Conservation (phyloP, 2,329 filamentous ascomycete genomes). For the Leptosphaerulina australis region DNA sequence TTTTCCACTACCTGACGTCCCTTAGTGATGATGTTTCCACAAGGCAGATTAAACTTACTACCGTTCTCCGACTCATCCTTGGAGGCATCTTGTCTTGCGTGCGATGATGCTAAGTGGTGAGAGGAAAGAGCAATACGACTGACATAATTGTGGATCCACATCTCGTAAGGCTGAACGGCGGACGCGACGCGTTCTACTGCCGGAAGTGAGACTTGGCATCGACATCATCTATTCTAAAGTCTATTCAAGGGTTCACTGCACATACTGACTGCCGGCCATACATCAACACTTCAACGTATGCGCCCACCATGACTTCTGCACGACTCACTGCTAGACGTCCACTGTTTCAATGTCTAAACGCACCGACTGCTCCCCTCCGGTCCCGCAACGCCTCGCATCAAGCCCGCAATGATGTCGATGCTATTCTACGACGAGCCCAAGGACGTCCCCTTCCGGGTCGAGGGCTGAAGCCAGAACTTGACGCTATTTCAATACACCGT, state of each 20-base stretch:
- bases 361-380: constrained; percentile 17
- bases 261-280: not conserved
- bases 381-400: constrained; percentile 28
- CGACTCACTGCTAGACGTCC: constrained; percentile 40
- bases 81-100: constrained; percentile 18
- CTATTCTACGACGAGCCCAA: constrained; percentile 20
- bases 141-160: not conserved
- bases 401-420: constrained; percentile 22
- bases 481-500: constrained; percentile 45
- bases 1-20: constrained; percentile 18
- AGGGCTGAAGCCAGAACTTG: constrained; percentile 25
- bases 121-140: too few relatives aligned
- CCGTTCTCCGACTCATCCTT: constrained; percentile 4
- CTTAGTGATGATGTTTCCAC: not conserved
- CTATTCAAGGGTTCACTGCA: constrained; percentile 1
- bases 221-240: constrained; percentile 20
- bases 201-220: constrained; percentile 22
- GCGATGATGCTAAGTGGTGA: too few relatives aligned
- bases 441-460: constrained; percentile 12
- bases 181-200: constrained; percentile 23
- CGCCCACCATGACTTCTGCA: constrained; percentile 38
- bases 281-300: constrained; percentile 8
- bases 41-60: too few relatives aligned
- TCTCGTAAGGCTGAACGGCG: constrained; percentile 22
- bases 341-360: constrained; percentile 37